Base-by-base conservation (phyloP, 2,329 filamentous ascomycete genomes). In the Emericellopsis atlantica region DNA sequence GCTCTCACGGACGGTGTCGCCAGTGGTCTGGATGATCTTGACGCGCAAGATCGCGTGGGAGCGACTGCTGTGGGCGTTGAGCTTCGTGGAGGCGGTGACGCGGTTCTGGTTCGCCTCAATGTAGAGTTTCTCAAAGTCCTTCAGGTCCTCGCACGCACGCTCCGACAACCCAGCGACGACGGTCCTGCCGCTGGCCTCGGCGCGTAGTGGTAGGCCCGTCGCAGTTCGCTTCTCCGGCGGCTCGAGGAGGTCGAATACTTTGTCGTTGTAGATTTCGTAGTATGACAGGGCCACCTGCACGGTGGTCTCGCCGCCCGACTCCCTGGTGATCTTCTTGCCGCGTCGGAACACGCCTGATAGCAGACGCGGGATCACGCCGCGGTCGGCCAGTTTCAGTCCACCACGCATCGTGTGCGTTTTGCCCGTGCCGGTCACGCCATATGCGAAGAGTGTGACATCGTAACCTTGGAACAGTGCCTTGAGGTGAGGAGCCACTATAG, bases 341-440 rank as follows among this genome's bases (percentile, higher is more conserved):
- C 86, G 73, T 37, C 90, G 76, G 58, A 90, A 96, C 43, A 96
- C 84, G 50, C 76, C 78, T 60, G 86, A 93, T 35, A 95, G 70
- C 42, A 95, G 65, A 44, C 89, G 71, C 12, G 89, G 89, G 49
- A 95, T 95, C 32, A 92, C 82, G 46, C 89, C 89, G 50, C 89
- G 75, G 42, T 95, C 88, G 5, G 83, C 81, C 42, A 95, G 70
- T 56, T 83, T 84, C 60, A 93, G 76, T 32, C 89, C 89, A 48
- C 89, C 89, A 48, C 89, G 81, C 88, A 95, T 95, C 3, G 89
- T 95, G 62, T 95, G 86, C 44, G 89, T 95, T 65, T 95, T 95
- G 42, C 89, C 89, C 0, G 88, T 94, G 37, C 89, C 89, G 0
- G 89, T 95, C 44, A 90, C 86, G 45, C 89, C 89, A 57, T 95